Base-by-base conservation (phyloP, 1,139 yeast genomes). In the Candida frijolesensis region DNA sequence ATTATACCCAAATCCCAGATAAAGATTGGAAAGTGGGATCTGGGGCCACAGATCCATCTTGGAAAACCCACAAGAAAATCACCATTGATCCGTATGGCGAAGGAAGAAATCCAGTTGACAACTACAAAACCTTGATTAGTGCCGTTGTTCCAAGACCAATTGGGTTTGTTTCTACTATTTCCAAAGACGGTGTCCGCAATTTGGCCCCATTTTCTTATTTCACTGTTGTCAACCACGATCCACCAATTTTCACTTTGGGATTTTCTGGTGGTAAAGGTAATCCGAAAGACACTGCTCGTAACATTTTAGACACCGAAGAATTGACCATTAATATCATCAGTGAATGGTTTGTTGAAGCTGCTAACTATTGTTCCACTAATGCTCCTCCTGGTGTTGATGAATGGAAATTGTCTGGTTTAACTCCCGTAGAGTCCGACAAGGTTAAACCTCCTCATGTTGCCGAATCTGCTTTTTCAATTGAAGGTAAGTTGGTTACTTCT, bases 331-430 rank as follows among this genome's bases (percentile, higher is more conserved):
- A 78, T 60, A 74, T 84, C 48, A 74, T 84, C 37, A 74, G 83
- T 44, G 89, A 84, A 62, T 83, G 86, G 86, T 80, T 82, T 58
- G 67, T 78, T 29, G 89, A 84, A 54, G 87, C 87, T 15, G 85
- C 87, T 12, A 82, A 84, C 59, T 76, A 64, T 55, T 65, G 80
- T n/a, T 66, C 78, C 15, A 70, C 70, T 25, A 65, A 75, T 55
- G 75, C 83, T 2, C 87, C 87, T 1, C 47, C 60, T 0, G 80
- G 68, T 1, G 71, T 78, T 14, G 79, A 78, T 54, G 89, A 84
- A 60, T 83, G 85, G 83, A 68, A 74, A 50, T 64, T 82, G 42
- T 60, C 78, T 12, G 88, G 88, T 0, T 67, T 84, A 51, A 82
- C 87, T 1, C 80, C 80, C 2, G 57, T 65, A 7, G 58, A 63